A percentile compares a stretch with the other conserved stretches of the same genome.
phyloP scores from a whole-genome alignment of 2,329 filamentous ascomycete genomes.

The Dothideomycetes sp. region DNA sequence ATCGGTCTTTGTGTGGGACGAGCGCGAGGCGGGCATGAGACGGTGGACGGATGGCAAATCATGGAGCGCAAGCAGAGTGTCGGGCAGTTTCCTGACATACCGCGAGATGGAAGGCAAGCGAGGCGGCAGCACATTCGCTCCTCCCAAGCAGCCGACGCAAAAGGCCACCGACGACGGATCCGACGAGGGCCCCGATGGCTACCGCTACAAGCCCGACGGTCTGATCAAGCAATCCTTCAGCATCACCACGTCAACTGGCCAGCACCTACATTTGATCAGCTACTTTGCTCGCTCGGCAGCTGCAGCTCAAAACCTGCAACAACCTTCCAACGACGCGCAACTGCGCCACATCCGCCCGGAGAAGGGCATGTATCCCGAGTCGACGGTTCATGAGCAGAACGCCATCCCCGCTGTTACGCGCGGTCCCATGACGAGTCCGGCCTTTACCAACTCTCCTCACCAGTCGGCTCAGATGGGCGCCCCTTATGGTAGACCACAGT shows the following conservation, averaged over 20 bases:
- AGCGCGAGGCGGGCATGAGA: constrained; percentile 94
- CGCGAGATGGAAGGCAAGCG: constrained; percentile 98
- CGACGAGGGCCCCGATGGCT: constrained; percentile 73
- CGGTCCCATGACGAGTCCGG: constrained; percentile 54
- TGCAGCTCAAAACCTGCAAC: constrained; percentile 61
- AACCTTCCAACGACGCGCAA: constrained; percentile 70
- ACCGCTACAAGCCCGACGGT: constrained; percentile 90
- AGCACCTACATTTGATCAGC: constrained; percentile 94
- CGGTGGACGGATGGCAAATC: constrained; percentile 98
- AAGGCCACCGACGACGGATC: constrained; percentile 61
- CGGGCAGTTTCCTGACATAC: constrained; percentile 94
- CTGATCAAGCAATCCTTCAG: constrained; percentile 99
- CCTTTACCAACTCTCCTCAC: constrained; percentile 44
- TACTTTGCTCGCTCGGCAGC: constrained; percentile 82
- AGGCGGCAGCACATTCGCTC: constrained; percentile 61
- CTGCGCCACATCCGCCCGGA: constrained; percentile 75
- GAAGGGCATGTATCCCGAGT: constrained; percentile 96
- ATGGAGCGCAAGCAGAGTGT: constrained; percentile 96
- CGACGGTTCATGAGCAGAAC: constrained; percentile 76
- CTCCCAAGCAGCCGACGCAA: constrained; percentile 31
- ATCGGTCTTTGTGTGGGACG: constrained; percentile 99
- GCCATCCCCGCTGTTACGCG: constrained; percentile 73
- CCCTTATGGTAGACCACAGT: constrained; percentile 31
- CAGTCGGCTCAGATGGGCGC: constrained; percentile 47
- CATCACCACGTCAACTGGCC: constrained; percentile 82